Evolutionary conservation across 129 eudicot species (phyloP).

Genomic region (Saposhnikovia divaricata): DNA sequence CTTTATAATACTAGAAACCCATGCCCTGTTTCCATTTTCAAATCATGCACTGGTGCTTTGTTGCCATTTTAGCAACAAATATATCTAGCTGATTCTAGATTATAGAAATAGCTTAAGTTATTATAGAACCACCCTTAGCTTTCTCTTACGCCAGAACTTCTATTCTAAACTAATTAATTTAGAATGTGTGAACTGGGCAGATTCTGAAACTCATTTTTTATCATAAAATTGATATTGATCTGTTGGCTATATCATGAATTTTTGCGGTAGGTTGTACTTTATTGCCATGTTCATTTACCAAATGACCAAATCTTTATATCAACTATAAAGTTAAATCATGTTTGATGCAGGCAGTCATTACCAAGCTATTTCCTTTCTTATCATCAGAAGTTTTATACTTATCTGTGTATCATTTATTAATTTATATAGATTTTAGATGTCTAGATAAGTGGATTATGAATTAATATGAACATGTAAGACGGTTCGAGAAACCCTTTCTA

Average conservation of each 20-base stretch:
- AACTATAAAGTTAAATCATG: background rate
- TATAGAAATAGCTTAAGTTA: no score
- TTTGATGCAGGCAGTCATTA: background rate
- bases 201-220: background rate
- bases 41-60: background rate
- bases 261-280: no score
- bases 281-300: background rate
- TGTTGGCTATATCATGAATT: background rate
- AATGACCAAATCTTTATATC: background rate
- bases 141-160: no score
- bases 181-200: background rate
- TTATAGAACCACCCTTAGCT: no score
- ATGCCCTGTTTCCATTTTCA: no score
- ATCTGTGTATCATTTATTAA: background rate
- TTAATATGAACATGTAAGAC: background rate
- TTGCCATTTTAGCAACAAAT: background rate
- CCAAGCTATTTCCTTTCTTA: background rate
- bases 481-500: background rate
- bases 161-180: no score
- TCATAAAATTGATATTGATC: no score
- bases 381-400: background rate
- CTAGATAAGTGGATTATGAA: background rate
- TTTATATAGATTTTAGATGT: background rate
- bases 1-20: background rate
- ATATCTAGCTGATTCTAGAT: no score